These are phyloP conservation scores for Stemphylium beticola DNA, from an alignment of 2,329 filamentous ascomycete genomes.

Conservation along the genomic window DNA sequence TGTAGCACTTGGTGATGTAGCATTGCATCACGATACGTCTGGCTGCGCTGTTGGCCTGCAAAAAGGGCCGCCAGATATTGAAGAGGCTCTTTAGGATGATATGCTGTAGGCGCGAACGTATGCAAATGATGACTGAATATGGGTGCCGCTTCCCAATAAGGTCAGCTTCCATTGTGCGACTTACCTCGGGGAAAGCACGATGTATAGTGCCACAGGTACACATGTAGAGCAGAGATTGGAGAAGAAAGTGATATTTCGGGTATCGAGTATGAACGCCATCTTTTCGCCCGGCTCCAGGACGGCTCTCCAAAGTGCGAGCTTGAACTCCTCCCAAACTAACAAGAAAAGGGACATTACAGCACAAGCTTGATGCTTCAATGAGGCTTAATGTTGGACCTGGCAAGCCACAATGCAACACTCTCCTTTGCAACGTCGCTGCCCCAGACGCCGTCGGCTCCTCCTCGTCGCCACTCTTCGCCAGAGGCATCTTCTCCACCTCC, in stretches of 20 bases:
- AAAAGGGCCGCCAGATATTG: no score
- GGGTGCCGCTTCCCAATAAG: no score
- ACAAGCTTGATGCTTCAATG: slow-evolving; percentile 24
- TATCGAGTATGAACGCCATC: slow-evolving; percentile 20
- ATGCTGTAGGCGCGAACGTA: no score
- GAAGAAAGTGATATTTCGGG: slow-evolving; percentile 19
- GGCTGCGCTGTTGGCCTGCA: no score
- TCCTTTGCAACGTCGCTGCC: slow-evolving; percentile 66
- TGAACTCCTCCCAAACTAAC: not conserved
- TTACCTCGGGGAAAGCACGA: no score
- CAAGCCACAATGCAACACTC: slow-evolving; percentile 67
- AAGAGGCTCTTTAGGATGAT: no score
- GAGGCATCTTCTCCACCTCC: slow-evolving; percentile 58
- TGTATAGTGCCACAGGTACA: no score
- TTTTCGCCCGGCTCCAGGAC: slow-evolving; percentile 2
- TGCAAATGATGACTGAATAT: no score
- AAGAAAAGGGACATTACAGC: not conserved
- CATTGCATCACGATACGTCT: no score
- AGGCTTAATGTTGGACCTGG: slow-evolving; percentile 44
- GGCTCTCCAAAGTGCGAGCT: not conserved
- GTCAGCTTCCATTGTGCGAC: no score
- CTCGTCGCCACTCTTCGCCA: slow-evolving; percentile 73
- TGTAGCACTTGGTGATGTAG: no score
- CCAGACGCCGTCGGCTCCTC: slow-evolving; percentile 68
- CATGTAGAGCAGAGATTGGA: not conserved